phyloP scores from a whole-genome alignment of 202 grass and related monocot species.

The Schoenoplectus tabernaemontani region DNA sequence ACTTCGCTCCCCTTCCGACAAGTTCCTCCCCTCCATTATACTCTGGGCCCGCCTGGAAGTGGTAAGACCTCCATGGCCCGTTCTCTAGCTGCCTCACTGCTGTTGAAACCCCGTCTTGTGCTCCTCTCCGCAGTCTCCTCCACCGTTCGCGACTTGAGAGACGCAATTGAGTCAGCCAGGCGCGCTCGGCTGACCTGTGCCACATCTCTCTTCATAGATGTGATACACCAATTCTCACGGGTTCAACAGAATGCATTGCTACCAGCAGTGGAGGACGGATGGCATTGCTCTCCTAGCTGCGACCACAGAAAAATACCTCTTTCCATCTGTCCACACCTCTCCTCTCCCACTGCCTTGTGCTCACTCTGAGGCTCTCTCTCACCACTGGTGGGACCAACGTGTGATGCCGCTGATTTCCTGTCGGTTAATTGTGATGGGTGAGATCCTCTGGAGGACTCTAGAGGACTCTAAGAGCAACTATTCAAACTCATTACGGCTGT shows the following conservation, averaged over 20 bases:
- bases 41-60: constrained; percentile 41
- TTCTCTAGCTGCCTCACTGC: constrained; percentile 24
- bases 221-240: constrained; percentile 40
- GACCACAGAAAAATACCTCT: constrained; percentile 42
- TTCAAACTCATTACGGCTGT: too few relatives aligned
- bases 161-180: constrained; percentile 16
- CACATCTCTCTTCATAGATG: constrained; percentile 38
- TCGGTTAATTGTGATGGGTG: constrained; percentile 26
- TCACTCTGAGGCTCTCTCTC: constrained; percentile 30
- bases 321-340: constrained; percentile 42
- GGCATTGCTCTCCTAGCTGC: constrained; percentile 26
- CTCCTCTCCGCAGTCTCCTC: constrained; percentile 34
- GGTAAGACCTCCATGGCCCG: constrained; percentile 43
- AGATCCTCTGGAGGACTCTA: too few relatives aligned
- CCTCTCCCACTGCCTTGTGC: constrained; percentile 36
- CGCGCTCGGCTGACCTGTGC: not conserved
- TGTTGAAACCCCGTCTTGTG: constrained; percentile 17
- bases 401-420: constrained; percentile 34
- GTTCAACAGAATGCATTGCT: constrained; percentile 41
- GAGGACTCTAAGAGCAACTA: too few relatives aligned
- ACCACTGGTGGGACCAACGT: constrained; percentile 13
- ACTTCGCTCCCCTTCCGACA: constrained; percentile 3
- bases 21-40: constrained; percentile 28
- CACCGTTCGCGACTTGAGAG: constrained; percentile 32
- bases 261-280: constrained; percentile 36